phyloP scores from a whole-genome alignment of 371 early-diverging fungal species.

The Rhizomucor pusillus region DNA sequence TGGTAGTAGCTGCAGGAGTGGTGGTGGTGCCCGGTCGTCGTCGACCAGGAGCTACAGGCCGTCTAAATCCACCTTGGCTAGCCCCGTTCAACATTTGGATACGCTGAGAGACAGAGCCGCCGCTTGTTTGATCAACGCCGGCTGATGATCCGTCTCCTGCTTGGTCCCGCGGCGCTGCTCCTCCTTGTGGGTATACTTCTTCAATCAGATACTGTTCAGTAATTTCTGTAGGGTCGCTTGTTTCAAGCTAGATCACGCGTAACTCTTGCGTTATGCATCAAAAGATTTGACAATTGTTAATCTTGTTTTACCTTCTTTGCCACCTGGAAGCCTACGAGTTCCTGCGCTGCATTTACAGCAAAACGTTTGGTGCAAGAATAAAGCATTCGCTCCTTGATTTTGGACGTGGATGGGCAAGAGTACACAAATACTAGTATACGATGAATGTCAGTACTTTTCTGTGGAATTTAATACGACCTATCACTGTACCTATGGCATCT shows the following conservation, averaged over 20 bases:
- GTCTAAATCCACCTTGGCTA: slow-evolving; percentile 37
- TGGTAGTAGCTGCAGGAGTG: slow-evolving; percentile 1
- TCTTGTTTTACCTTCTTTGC: slow-evolving; percentile 63
- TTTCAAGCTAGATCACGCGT: slow-evolving; percentile 53
- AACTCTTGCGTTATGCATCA: too few relatives aligned
- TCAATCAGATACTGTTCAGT: slow-evolving; percentile 56
- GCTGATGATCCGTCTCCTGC: too few relatives aligned
- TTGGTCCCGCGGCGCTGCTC: too few relatives aligned
- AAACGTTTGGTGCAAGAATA: slow-evolving; percentile 74
- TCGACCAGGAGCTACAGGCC: slow-evolving; percentile 51
- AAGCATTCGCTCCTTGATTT: slow-evolving; percentile 85
- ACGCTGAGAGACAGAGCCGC: slow-evolving; percentile 32
- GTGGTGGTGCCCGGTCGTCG: slow-evolving; percentile 28
- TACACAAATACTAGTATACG: slow-evolving; percentile 66
- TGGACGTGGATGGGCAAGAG: slow-evolving; percentile 76
- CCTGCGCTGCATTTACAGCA: slow-evolving; percentile 56
- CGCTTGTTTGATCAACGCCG: background rate
- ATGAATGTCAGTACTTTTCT: too few relatives aligned
- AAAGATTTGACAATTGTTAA: too few relatives aligned
- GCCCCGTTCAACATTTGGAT: slow-evolving; percentile 44
- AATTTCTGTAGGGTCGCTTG: slow-evolving; percentile 67
- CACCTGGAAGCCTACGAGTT: slow-evolving; percentile 49
- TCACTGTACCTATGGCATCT: slow-evolving; percentile 48
- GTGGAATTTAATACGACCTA: too few relatives aligned
- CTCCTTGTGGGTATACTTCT: slow-evolving; percentile 51